phyloP scores from a whole-genome alignment of 2,329 filamentous ascomycete genomes.

The Clonostachys chloroleuca region DNA sequence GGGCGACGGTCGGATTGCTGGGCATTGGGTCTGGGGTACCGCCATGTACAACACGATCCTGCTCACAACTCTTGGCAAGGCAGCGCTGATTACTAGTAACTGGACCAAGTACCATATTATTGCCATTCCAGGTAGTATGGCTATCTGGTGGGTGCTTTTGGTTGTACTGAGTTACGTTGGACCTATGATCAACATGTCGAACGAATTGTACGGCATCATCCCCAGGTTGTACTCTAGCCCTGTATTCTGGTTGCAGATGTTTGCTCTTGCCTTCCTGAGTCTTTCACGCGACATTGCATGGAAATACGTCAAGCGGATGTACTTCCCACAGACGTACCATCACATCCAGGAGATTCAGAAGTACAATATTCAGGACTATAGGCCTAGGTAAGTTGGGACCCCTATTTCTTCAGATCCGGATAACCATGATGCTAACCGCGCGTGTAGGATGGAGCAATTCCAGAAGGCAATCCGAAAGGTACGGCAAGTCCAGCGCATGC shows the following conservation, averaged over 20 bases:
- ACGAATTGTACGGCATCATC: slow-evolving; percentile 81
- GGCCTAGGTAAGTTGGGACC: slow-evolving; percentile 66
- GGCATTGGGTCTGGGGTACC: slow-evolving; percentile 98
- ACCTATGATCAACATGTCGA: slow-evolving; percentile 75
- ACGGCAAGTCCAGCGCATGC: slow-evolving; percentile 96
- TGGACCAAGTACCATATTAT: slow-evolving; percentile 99
- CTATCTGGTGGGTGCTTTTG: slow-evolving; percentile 87
- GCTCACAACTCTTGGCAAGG: slow-evolving; percentile 89
- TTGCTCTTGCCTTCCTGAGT: slow-evolving; percentile 76
- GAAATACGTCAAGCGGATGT: slow-evolving; percentile 98
- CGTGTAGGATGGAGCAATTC: slow-evolving; percentile 90
- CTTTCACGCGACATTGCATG: slow-evolving; percentile 85
- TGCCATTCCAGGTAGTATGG: slow-evolving; percentile 89
- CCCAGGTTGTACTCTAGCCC: slow-evolving; percentile 76
- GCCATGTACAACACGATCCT: slow-evolving; percentile 93
- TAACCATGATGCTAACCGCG: background rate
- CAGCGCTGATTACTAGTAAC: slow-evolving; percentile 89
- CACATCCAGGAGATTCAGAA: slow-evolving; percentile 99
- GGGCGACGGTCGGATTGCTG: slow-evolving; percentile 73
- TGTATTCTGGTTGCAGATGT: slow-evolving; percentile 86
- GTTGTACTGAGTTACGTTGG: slow-evolving; percentile 83
- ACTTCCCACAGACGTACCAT: slow-evolving; percentile 90
- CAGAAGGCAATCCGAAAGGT: slow-evolving; percentile 99
- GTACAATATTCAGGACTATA: slow-evolving; percentile 99
- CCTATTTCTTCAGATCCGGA: background rate